Base-by-base conservation (phyloP, 1,284 basidiomycete genomes). In the Sporisorium exsertum region DNA sequence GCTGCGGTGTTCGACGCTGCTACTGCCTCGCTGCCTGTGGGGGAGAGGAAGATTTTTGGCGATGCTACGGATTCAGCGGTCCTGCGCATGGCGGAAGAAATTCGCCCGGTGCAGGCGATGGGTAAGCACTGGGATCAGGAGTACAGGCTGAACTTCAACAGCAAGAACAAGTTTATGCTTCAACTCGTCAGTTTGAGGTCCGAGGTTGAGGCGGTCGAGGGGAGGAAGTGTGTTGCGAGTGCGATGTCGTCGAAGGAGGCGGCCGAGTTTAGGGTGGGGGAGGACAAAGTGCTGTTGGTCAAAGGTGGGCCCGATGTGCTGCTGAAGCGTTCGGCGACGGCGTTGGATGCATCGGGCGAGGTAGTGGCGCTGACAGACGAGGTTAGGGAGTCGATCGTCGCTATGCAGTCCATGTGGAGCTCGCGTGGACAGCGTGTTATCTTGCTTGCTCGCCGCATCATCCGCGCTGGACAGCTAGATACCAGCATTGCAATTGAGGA, bases 91-190 rank as follows among this genome's bases (percentile, higher is more conserved):
- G 87, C 90, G 0, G 90, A 91, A 77, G 82, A 84, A 5, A 78
- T 90, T 12, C 64, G 78, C 27, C 77, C 85, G 8, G 85, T 87
- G 9, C 51, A 69, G 2, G 81, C 80, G 15, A 63, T 79, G 7
- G 70, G 78, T 27, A 68, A 61, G 22, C 85, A 85, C 33, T 88
- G 87, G 87, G 52, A 78, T 10, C 83, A 84, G 55, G 64, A 87
- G 8, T 87, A 84, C 81, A 86, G 85, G 54, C 77, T 81, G 29
- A 71, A 88, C 13, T 91, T 91, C 86, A 90, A 89, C 82, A 90
- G 89, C 9, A 88, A 88, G 81, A 90, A 90, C 79, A 91, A 91
- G 82, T 91, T 89, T 87, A 91, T 91, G 88, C 87, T 90, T 58
- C 88, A 88, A 56, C 69, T 78, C 33, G 66, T 66, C 40, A 50